Evolutionary conservation across 148 eudicot species (phyloP).

Genomic region (Rhododendron kiyosumense): DNA sequence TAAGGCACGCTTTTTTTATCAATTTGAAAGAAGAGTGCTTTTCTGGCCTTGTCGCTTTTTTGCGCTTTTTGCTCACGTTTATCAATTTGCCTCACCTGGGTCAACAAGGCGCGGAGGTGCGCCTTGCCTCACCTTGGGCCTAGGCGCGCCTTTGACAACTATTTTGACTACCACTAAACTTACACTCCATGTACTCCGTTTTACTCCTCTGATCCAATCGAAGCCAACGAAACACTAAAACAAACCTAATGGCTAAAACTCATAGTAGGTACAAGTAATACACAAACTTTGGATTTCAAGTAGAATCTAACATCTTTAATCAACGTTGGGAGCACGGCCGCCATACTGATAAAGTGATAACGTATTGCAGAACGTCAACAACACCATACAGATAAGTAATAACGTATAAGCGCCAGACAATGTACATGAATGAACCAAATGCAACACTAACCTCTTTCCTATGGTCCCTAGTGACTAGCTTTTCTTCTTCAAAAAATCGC

Average conservation of each 20-base stretch:
- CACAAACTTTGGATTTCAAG: neutral
- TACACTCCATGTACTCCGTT: neutral
- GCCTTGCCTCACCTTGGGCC: too few relatives aligned
- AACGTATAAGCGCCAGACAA: neutral
- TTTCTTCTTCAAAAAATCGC: conserved; percentile 95
- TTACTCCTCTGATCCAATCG: neutral
- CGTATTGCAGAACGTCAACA: neutral
- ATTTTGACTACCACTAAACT: neutral
- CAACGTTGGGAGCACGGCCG: neutral
- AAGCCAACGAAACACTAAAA: neutral
- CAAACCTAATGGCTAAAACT: neutral
- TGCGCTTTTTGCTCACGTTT: too few relatives aligned
- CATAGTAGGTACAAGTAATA: neutral
- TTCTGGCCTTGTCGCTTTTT: too few relatives aligned
- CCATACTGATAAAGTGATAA: neutral
- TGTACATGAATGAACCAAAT: neutral
- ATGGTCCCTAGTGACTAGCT: conserved; percentile 83
- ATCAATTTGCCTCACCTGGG: too few relatives aligned
- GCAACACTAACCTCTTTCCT: conserved; percentile 72
- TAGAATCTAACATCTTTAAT: neutral
- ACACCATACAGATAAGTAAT: neutral
- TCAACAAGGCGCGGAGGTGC: too few relatives aligned
- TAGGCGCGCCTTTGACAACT: too few relatives aligned
- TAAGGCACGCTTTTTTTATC: too few relatives aligned
- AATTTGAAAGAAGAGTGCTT: too few relatives aligned